Evolutionary conservation across 495 filamentous ascomycete species (phyloP).

Genomic region (Bryoglossum gracile): DNA sequence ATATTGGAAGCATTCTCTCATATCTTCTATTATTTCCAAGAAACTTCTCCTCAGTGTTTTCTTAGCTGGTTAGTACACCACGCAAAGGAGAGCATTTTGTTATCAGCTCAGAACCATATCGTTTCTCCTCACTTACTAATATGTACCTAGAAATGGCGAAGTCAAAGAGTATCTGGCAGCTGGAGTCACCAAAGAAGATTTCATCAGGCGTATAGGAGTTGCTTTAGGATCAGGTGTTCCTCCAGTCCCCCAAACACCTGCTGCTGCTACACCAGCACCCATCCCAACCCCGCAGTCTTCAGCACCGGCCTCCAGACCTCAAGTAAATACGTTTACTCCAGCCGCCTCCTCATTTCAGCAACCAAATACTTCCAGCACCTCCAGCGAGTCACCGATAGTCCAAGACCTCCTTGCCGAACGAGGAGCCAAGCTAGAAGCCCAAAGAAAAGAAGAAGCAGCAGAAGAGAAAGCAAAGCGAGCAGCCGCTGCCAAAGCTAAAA

Average conservation of each 20-base stretch:
- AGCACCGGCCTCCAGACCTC: no score
- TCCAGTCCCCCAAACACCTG: neutral
- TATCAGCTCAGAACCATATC: no score
- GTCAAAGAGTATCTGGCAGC: conserved; percentile 58
- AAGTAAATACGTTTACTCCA: no score
- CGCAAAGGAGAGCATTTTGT: no score
- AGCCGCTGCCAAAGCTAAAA: conserved; percentile 10
- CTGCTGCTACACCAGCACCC: neutral
- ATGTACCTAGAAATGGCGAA: conserved; percentile 43
- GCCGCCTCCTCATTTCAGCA: neutral
- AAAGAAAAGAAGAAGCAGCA: conserved; percentile 16
- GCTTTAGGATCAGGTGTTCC: conserved; percentile 28
- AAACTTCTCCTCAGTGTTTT: no score
- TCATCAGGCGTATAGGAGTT: conserved; percentile 40
- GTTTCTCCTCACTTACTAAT: conserved; percentile 1
- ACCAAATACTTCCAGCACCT: neutral
- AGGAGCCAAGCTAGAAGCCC: conserved; percentile 7
- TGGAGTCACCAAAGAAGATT: conserved; percentile 51
- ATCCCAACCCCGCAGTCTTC: neutral
- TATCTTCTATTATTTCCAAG: no score
- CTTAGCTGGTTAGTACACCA: no score
- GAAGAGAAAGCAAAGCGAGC: conserved; percentile 12
- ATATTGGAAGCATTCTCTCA: no score
- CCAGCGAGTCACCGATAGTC: neutral
- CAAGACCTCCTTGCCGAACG: conserved; percentile 14